A percentile compares a stretch with the other conserved stretches of the same genome.
Evolutionary conservation across 2,329 filamentous ascomycete species (phyloP).

Genomic region (Coniochaeta sp.): DNA sequence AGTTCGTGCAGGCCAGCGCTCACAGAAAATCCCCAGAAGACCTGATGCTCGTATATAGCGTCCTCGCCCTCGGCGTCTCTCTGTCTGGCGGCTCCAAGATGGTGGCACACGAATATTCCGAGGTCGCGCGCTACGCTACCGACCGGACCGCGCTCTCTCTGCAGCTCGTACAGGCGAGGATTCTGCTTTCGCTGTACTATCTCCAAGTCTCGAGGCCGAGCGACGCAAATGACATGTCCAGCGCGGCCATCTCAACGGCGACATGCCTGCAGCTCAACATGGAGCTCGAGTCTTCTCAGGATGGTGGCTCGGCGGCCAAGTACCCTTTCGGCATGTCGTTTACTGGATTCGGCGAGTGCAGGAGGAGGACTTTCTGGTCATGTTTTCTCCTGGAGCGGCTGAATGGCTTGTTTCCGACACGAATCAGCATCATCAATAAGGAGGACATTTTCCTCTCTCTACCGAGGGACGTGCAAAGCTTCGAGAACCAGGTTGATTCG

Average conservation of each 20-base stretch:
- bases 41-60: slow-evolving; percentile 38
- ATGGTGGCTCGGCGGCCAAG: slow-evolving; percentile 27
- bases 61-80: slow-evolving; percentile 30
- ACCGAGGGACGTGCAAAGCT: slow-evolving; percentile 53
- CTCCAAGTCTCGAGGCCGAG: slow-evolving; percentile 52
- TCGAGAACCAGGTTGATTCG: slow-evolving; percentile 52
- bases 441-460: slow-evolving; percentile 62
- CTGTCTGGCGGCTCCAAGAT: slow-evolving; percentile 28
- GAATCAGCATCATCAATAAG: slow-evolving; percentile 48
- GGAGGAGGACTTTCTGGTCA: slow-evolving; percentile 65
- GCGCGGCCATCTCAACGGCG: slow-evolving; percentile 52
- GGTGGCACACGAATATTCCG: slow-evolving; percentile 32
- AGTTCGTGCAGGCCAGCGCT: slow-evolving; percentile 24
- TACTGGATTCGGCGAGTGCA: slow-evolving; percentile 55
- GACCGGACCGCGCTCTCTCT: slow-evolving; percentile 44
- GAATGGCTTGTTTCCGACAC: slow-evolving; percentile 48
- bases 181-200: slow-evolving; percentile 62
- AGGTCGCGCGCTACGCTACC: slow-evolving; percentile 49
- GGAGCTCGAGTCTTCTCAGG: slow-evolving; percentile 40
- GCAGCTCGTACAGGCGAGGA: slow-evolving; percentile 58
- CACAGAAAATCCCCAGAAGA: slow-evolving; percentile 33
- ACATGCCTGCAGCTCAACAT: slow-evolving; percentile 55
- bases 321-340: slow-evolving; percentile 52
- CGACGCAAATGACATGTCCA: slow-evolving; percentile 57
- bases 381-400: slow-evolving; percentile 64